Evolutionary conservation across 2,329 filamentous ascomycete species (phyloP).

Genomic region (Colletotrichum cuscutae): DNA sequence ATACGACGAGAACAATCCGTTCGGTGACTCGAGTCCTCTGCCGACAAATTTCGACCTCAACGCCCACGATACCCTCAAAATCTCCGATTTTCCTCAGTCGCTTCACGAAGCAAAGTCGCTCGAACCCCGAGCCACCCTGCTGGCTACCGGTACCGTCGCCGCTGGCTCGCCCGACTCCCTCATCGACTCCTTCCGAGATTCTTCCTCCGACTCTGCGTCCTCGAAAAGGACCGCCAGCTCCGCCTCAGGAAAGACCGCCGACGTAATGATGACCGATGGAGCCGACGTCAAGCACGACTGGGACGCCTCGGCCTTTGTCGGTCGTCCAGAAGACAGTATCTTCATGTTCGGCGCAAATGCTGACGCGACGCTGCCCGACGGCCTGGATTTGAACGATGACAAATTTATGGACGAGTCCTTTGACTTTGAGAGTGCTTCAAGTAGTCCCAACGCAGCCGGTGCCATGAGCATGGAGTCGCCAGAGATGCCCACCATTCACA

Average conservation of each 20-base stretch:
- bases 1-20: conserved; percentile 48
- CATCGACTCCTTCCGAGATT: conserved; percentile 57
- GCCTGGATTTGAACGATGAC: conserved; percentile 49
- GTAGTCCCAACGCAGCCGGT: conserved; percentile 59
- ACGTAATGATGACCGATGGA: conserved; percentile 56
- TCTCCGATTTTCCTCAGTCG: conserved; percentile 42
- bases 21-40: conserved; percentile 45
- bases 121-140: conserved; percentile 34
- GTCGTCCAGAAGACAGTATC: conserved; percentile 46
- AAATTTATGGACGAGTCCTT: conserved; percentile 61
- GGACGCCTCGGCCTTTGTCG: conserved; percentile 48
- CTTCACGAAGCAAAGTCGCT: conserved; percentile 30
- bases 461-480: conserved; percentile 52
- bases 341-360: conserved; percentile 47
- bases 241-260: conserved; percentile 56
- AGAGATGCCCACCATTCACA: conserved; percentile 53
- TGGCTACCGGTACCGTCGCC: conserved; percentile 40
- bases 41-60: conserved; percentile 43
- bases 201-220: conserved; percentile 62
- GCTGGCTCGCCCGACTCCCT: conserved; percentile 55
- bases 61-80: conserved; percentile 48
- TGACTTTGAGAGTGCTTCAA: conserved; percentile 68
- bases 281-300: conserved; percentile 55
- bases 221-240: conserved; percentile 60
- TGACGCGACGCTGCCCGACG: conserved; percentile 41